Evolutionary conservation across 306 rosid genomes (phyloP), one percentile per base, ranked within the genome.

Genomic region (Vigna trinervia): DNA sequence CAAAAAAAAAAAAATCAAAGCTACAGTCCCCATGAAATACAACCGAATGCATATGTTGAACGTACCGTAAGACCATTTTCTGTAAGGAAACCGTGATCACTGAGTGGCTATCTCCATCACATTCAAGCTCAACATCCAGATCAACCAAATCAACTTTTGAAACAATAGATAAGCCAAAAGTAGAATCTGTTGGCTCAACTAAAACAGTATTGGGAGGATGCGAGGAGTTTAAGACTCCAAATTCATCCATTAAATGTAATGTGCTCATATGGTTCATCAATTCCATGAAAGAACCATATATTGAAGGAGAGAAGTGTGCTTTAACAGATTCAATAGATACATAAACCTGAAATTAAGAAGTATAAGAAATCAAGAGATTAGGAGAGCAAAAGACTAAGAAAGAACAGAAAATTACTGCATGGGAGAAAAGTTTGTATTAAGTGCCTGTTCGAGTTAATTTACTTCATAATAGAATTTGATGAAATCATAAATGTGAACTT

Each of bases 221-320:
- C 70, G 17, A 63, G 82, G 74, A 50, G 61, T 76, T 85, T 48
- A 54, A 62, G 69, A 68, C 54, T 74, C 79, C 82, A 84, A 80
- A 80, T 62, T 77, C 89, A 65, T 45, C 65, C 34, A 71, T 79
- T 65, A 68, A 64, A 74, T 30, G 86, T 76, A 78, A 12, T 20
- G 76, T 56, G 41, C 48, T 65, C 47, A 85, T 74, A 79, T 86
- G 64, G 20, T 81, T 67, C 53, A 80, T 78, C 73, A 89, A 82
- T 82, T 85, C 96, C 77, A 87, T 50, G 74, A 84, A 69, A 41
- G 89, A 87, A 62, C 83, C 89, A 86, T 84, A 90, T 60, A 86
- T 85, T 46, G 93, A 74, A 41, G 95, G 90, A 71, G 97, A 92
- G 57, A 95, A 78, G 83, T 85, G 83, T 58, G 84, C 89, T 71